Conservation (phyloP, 495 filamentous ascomycete genomes). For the Melanomma pulvis-pyrius region DNA sequence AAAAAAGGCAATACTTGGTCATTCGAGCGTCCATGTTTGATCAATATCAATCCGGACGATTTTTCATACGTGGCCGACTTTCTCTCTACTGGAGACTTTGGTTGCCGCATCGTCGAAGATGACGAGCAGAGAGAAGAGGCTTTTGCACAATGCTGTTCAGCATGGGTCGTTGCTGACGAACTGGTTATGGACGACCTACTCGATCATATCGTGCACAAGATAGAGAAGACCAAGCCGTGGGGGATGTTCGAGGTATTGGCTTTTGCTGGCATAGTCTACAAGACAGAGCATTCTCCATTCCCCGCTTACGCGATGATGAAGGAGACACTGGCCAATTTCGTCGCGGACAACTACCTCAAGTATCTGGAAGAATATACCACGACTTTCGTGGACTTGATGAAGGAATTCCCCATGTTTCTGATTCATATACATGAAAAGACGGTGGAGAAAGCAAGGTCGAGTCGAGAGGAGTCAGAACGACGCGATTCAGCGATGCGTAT, state of each 20-base stretch:
- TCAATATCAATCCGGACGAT: not conserved
- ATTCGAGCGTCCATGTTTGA: conserved; percentile 1
- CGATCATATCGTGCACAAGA: conserved; percentile 19
- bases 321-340: not conserved
- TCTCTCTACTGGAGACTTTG: conserved; percentile 9
- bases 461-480: not conserved
- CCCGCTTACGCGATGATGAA: conserved; percentile 6
- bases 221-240: conserved; percentile 7
- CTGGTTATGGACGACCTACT: conserved; percentile 24
- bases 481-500: too few relatives aligned
- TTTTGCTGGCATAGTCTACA: conserved; percentile 15
- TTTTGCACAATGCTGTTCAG: conserved; percentile 4
- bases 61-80: conserved; percentile 14
- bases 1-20: not conserved
- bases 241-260: conserved; percentile 3
- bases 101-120: conserved; percentile 2
- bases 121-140: not conserved
- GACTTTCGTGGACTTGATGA: not conserved
- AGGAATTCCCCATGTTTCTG: not conserved
- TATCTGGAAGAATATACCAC: not conserved
- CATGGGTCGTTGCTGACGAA: conserved; percentile 19
- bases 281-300: not conserved
- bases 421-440: not conserved
- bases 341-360: conserved; percentile 12
- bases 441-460: not conserved